Conservation (phyloP, 106 monocot genomes). For the Phalaenopsis aphrodite region DNA sequence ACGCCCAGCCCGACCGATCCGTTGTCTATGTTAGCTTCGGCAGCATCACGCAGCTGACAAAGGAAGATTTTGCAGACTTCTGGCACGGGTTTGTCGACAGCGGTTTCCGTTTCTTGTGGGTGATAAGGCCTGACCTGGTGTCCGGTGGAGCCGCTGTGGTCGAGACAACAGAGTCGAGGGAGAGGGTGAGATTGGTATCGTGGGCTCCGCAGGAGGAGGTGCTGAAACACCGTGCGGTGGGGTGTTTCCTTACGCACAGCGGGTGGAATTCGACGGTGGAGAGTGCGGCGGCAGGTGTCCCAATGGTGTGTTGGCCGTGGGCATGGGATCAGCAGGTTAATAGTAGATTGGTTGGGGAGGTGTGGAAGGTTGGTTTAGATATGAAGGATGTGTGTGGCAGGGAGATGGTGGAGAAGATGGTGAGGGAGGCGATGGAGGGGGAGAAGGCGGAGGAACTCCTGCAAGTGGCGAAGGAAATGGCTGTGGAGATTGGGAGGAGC, state of each 20-base stretch:
- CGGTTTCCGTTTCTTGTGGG: conserved; percentile 17
- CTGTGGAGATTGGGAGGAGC: conserved; percentile 9
- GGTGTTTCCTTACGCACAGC: conserved; percentile 25
- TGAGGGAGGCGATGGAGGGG: conserved; percentile 22
- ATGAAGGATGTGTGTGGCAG: conserved; percentile 27
- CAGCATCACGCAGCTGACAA: conserved; percentile 23
- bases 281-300: not conserved
- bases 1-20: conserved; percentile 15
- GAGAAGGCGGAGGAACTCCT: conserved; percentile 14
- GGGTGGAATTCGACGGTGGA: conserved; percentile 35
- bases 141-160: not conserved
- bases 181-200: not conserved
- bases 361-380: conserved; percentile 30
- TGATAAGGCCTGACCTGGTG: not conserved
- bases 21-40: conserved; percentile 48
- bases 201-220: conserved; percentile 29
- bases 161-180: not conserved
- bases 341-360: conserved; percentile 27
- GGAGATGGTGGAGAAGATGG: conserved; percentile 14
- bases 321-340: conserved; percentile 7
- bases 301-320: conserved; percentile 7
- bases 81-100: conserved; percentile 12
- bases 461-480: conserved; percentile 1
- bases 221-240: conserved; percentile 19
- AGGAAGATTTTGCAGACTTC: conserved; percentile 25